These are phyloP conservation scores for Tetraselmis striata DNA, from an alignment of 139 green algal species.

Conservation along the genomic window DNA sequence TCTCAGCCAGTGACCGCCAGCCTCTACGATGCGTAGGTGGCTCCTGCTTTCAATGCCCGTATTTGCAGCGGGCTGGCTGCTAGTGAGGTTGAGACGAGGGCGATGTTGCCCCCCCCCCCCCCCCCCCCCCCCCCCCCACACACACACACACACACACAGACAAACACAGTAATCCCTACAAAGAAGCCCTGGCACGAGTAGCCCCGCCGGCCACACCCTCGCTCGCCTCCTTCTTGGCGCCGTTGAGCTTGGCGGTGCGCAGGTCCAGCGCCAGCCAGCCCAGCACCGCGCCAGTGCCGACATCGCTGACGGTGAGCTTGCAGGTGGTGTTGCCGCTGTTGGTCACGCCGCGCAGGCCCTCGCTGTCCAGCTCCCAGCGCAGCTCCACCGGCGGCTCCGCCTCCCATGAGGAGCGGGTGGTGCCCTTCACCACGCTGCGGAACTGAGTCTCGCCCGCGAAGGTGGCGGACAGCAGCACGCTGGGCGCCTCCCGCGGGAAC, in stretches of 20 bases:
- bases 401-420: conserved; percentile 21
- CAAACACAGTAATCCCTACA: no score
- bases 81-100: no score
- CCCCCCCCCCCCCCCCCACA: no score
- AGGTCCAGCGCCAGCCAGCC: conserved; percentile 51
- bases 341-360: conserved; percentile 26
- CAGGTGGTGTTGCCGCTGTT: conserved; percentile 22
- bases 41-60: no score
- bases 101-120: no score
- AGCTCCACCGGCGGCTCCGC: conserved; percentile 7
- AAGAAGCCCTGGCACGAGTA: no score
- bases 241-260: conserved; percentile 38
- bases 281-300: conserved; percentile 21
- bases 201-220: no score
- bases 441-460: conserved; percentile 31
- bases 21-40: no score
- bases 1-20: no score
- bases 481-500: neutral
- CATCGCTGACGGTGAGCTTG: conserved; percentile 31
- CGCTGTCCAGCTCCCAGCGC: conserved; percentile 26
- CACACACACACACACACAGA: no score
- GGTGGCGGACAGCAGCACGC: conserved; percentile 3
- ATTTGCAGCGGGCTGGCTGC: no score
- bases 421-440: conserved; percentile 36
- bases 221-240: conserved; percentile 25